Conservation (phyloP, 768 basidiomycete genomes). For the Kwoniella mangroviensis region DNA sequence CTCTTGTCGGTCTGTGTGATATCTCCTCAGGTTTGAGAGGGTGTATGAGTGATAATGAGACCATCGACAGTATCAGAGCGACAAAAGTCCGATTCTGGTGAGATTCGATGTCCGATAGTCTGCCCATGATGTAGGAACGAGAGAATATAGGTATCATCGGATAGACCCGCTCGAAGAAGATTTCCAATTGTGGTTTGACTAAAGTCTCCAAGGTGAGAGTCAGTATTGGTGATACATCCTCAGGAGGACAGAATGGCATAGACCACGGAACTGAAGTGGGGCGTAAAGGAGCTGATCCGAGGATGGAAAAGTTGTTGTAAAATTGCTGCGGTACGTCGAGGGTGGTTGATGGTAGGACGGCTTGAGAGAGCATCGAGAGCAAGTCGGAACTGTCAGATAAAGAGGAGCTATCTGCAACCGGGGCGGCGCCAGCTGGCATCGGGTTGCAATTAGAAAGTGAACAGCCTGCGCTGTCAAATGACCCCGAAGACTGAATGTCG, state of each 20-base stretch:
- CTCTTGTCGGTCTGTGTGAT: slow-evolving; percentile 13
- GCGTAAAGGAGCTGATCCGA: neutral
- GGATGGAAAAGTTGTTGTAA: slow-evolving; percentile 1
- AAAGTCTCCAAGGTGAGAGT: slow-evolving; percentile 34
- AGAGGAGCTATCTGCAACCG: neutral
- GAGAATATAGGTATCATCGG: slow-evolving; percentile 47
- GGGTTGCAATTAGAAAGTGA: neutral
- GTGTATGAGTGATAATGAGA: slow-evolving; percentile 37
- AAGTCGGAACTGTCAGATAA: neutral
- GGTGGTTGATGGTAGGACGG: neutral
- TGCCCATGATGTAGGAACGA: slow-evolving; percentile 27
- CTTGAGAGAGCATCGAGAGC: neutral
- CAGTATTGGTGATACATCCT: slow-evolving; percentile 37
- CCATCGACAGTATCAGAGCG: slow-evolving; percentile 36
- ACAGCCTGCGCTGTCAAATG: neutral
- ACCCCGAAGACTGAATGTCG: neutral
- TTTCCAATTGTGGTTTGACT: slow-evolving; percentile 42
- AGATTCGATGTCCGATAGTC: slow-evolving; percentile 19
- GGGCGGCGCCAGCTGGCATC: neutral
- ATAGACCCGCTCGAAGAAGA: slow-evolving; percentile 43
- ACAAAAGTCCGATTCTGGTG: slow-evolving; percentile 29
- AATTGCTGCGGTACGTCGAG: neutral
- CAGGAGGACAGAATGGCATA: slow-evolving; percentile 16
- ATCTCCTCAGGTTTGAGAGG: slow-evolving; percentile 37
- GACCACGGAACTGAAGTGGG: neutral